Evolutionary conservation across 805 yeast genomes (phyloP).

Genomic region (Wickerhamiella kurtzmanii): DNA sequence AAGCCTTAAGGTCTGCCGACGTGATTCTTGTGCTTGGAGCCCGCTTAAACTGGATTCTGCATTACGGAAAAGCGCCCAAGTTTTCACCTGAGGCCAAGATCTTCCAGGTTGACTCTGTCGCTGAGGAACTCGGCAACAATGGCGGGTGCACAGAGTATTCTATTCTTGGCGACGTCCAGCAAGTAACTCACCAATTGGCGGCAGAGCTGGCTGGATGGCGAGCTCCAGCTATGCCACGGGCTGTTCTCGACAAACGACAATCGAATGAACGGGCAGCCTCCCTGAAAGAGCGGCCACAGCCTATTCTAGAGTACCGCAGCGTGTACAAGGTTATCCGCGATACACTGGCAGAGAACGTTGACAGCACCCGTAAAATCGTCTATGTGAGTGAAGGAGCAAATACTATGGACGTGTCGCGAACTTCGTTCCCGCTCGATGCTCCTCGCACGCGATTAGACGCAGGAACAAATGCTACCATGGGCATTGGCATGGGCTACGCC

Average conservation of each 20-base stretch:
- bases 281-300: conserved; percentile 19
- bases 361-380: conserved; percentile 24
- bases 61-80: conserved; percentile 48
- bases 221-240: conserved; percentile 24
- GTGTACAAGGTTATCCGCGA: conserved; percentile 40
- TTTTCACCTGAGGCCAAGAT: conserved; percentile 35
- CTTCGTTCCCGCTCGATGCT: conserved; percentile 39
- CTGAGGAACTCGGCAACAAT: conserved; percentile 41
- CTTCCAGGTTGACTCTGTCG: conserved; percentile 42
- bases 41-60: conserved; percentile 60
- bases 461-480: conserved; percentile 71
- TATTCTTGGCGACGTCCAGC: conserved; percentile 42
- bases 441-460: conserved; percentile 53
- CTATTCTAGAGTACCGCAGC: conserved; percentile 35
- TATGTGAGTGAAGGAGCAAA: conserved; percentile 62
- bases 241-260: conserved; percentile 17
- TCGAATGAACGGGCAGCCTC: conserved; percentile 27
- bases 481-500: conserved; percentile 58
- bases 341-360: conserved; percentile 20
- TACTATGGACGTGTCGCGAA: conserved; percentile 59
- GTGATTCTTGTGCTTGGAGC: conserved; percentile 51
- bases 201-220: conserved; percentile 25
- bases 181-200: conserved; percentile 29
- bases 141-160: conserved; percentile 30
- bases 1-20: conserved; percentile 44